Evolutionary conservation across 176 grass and related monocot species (phyloP).

Genomic region (Oryza longistaminata): DNA sequence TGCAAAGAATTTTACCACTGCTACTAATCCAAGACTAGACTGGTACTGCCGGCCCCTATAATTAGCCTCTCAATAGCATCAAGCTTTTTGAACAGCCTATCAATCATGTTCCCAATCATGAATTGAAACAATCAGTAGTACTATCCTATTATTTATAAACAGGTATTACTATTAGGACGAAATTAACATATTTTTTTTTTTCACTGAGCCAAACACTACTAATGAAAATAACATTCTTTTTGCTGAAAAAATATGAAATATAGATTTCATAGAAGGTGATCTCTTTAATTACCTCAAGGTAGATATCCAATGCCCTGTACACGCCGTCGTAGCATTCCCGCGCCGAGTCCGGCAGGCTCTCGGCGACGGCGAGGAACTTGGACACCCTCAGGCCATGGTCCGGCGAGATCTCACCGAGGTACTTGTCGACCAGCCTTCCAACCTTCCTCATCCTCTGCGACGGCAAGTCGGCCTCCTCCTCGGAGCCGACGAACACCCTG

Average conservation of each 20-base stretch:
- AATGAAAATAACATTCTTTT: background rate
- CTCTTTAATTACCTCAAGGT: constrained; percentile 63
- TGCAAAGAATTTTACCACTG: background rate
- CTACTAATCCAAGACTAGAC: background rate
- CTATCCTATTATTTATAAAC: background rate
- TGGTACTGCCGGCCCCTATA: background rate
- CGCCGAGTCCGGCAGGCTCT: constrained; percentile 82
- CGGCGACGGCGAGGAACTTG: constrained; percentile 79
- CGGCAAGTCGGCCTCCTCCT: constrained; percentile 45
- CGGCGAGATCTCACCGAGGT: constrained; percentile 92
- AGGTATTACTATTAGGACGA: background rate
- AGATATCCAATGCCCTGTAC: constrained; percentile 91
- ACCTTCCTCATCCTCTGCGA: constrained; percentile 74
- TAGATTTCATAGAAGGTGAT: background rate
- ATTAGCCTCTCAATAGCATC: constrained; percentile 24
- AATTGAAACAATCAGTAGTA: background rate
- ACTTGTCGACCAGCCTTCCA: constrained; percentile 82
- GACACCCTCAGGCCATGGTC: constrained; percentile 73
- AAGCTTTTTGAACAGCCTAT: background rate
- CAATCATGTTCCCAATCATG: constrained; percentile 25
- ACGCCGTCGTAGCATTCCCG: constrained; percentile 93
- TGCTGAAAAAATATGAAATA: background rate
- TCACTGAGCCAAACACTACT: background rate
- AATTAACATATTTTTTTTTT: background rate
- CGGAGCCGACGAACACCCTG: constrained; percentile 67